Percentiles rank a stretch among this genome's conserved stretches.
phyloP scores from a whole-genome alignment of 371 early-diverging fungal species.

The Syncephalastrum racemosum region DNA sequence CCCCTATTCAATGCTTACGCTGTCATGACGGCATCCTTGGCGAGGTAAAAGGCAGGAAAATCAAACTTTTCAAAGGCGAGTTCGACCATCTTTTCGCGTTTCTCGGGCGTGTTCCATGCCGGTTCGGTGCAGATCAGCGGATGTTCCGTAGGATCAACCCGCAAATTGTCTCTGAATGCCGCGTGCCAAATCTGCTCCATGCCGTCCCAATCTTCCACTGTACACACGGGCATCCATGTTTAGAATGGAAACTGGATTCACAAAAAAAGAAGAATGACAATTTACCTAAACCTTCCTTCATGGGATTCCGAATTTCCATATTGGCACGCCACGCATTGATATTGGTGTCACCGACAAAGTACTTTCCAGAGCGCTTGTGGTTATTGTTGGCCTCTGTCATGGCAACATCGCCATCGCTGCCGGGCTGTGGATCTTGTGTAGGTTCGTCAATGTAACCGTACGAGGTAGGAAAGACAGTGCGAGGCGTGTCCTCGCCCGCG shows the following conservation, averaged over 20 bases:
- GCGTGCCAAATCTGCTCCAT: slow-evolving; percentile 89
- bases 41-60: slow-evolving; percentile 91
- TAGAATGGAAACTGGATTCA: neutral
- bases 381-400: slow-evolving; percentile 29
- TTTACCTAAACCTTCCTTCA: slow-evolving; percentile 71
- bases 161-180: slow-evolving; percentile 67
- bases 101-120: slow-evolving; percentile 83
- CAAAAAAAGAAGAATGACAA: neutral
- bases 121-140: slow-evolving; percentile 89
- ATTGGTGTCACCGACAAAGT: slow-evolving; percentile 81
- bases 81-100: slow-evolving; percentile 86
- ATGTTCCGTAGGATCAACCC: slow-evolving; percentile 75
- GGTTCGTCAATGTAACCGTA: slow-evolving; percentile 32
- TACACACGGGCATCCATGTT: neutral
- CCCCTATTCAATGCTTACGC: slow-evolving; percentile 62
- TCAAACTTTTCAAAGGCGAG: slow-evolving; percentile 92
- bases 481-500: slow-evolving; percentile 94
- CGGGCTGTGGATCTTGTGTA: slow-evolving; percentile 18
- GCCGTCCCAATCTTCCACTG: slow-evolving; percentile 92
- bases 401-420: slow-evolving; percentile 34
- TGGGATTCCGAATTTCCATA: slow-evolving; percentile 80
- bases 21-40: slow-evolving; percentile 87
- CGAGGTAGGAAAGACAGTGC: slow-evolving; percentile 80
- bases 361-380: slow-evolving; percentile 28
- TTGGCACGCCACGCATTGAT: slow-evolving; percentile 70